Base-by-base conservation (phyloP, 495 filamentous ascomycete species). In the Penicillium salamii region DNA sequence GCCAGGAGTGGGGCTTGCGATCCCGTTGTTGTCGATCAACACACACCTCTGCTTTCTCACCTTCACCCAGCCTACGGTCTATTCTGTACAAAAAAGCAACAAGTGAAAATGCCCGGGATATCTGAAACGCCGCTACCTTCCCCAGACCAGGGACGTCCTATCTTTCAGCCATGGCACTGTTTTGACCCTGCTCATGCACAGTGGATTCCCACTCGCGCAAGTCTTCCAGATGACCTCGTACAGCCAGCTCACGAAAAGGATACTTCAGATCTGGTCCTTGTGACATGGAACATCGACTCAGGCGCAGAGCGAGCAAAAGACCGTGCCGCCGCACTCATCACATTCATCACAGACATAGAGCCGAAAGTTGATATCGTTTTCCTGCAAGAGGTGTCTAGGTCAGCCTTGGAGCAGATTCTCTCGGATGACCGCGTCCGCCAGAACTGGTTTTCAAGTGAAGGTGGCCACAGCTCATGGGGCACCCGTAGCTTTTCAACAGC, bases 231-330 rank as follows among this genome's bases (percentile, higher is more conserved):
- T n/a, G n/a, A n/a, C n/a, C n/a, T n/a, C n/a, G 31, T 19, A 31
- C 24, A 24, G 3, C 7, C 21, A 29, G 3, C 26, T 18, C 26
- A 1, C 17, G 9, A 7, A 14, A 35, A 29, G 3, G 19, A 26
- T 11, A 20, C 24, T 35, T 11, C 32, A 3, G 15, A 48, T 40
- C 31, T 57, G n/a, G 34, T 46, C 3, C 49, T 57, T 5, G 11
- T 57, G n/a, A 60, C 53, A 20, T 60, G 53, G 53, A 60, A 60
- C n/a, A 50, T 57, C 29, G 50, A 57, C 17, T 48, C 39, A 44
- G 19, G 36, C 33, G 50, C 50, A 0, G 11, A 46, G 19, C 21
- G 14, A 1, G 23, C 50, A 0, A 13, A 45, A 28, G 32, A 39
- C 19, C 44, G 53, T 15, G 38, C 51, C 19, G 20, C 53, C 21